Base-by-base conservation (phyloP, 495 filamentous ascomycete genomes). In the Venustampulla echinocandica region DNA sequence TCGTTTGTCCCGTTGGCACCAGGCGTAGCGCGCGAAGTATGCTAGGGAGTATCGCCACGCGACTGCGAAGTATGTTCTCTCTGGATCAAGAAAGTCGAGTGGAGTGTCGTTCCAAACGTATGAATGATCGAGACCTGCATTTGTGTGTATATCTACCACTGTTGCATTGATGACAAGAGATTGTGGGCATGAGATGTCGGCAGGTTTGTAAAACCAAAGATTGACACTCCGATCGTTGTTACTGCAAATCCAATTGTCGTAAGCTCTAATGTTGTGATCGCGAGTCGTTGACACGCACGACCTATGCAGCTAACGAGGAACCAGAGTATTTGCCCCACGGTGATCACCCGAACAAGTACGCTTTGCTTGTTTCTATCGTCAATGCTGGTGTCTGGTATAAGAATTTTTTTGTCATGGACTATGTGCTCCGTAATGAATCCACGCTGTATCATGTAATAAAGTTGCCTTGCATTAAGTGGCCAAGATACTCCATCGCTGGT, bases 321-420 rank as follows among this genome's bases (percentile, higher is more conserved):
- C 44, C 46, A 54, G 2, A 49, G 6, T 0, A 20, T 41, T 21
- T 54, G 51, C 1, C 13, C 14, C 10, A 41, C 19, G 1, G 33
- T 33, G 18, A 54, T 20, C 4, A 48, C 23, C 39, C 41, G 2
- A 17, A 49, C 46, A 11, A 66, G 38, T 32, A 14, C 9, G 42
- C 60, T 55, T 25, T 46, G 47, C 48, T 67, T 61, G 45, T 53
- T 60, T 41, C 59, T 61, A 46, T 67, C 65, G 23, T 54, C 48
- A 18, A 66, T 62, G 33, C 64, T 57, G 27, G 27, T n/a, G 7
- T n/a, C n/a, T n/a, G n/a, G n/a, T n/a, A n/a, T n/a, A n/a, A n/a
- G n/a, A n/a, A n/a, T n/a, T 10, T 55, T 37, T 52, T 34, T 1
- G 46, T 4, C 2, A 44, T 25, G 7, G 59, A 35, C 37, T 59